Evolutionary conservation across 1,139 yeast genomes (phyloP), one percentile per base, ranked within the genome.

Genomic region (Arxiozyma slooffiae): DNA sequence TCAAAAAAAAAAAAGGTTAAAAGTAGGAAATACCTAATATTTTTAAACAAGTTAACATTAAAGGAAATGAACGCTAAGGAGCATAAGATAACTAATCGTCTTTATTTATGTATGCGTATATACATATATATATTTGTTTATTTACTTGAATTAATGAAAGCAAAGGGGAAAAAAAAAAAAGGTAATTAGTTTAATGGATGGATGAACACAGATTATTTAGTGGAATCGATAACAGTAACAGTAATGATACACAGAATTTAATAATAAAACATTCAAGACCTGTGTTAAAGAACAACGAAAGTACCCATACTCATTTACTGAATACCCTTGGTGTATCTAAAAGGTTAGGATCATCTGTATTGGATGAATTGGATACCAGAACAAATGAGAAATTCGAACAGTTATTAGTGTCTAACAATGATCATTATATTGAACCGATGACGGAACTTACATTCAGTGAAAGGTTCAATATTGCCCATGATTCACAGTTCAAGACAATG

Each of bases 311-410:
- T 21, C 36, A 30, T 23, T 49, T 58, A 26, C 55, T 57, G 24
- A 57, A 54, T 21, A 45, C 49, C 21, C 40, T 60, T 36, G 62
- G 61, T 11, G 61, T 58, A n/a, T 59, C 70, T 30, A 63, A 61
- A 49, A 59, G 60, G 38, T 53, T 67, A 41, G 69, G 70, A 17
- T 58, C 55, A 17, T 65, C 64, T 26, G 69, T 67, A 1, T 54
- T 67, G 4, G 52, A 57, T 26, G 71, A 68, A 52, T 51, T 68
- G 41, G 68, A 66, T 46, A 53, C 60, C 36, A 55, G 71, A 44
- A 69, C 71, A 5, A 59, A 41, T 23, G 50, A 39, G n/a, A 56
- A 58, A 42, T 49, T 54, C 17, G 48, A 53, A 34, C 54, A 53
- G 45, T 47, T 56, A 26, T 8, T 23, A 4, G 20, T 26, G 30